Evolutionary conservation across 139 green algal genomes (phyloP).

Genomic region (Dunaliella sp.): DNA sequence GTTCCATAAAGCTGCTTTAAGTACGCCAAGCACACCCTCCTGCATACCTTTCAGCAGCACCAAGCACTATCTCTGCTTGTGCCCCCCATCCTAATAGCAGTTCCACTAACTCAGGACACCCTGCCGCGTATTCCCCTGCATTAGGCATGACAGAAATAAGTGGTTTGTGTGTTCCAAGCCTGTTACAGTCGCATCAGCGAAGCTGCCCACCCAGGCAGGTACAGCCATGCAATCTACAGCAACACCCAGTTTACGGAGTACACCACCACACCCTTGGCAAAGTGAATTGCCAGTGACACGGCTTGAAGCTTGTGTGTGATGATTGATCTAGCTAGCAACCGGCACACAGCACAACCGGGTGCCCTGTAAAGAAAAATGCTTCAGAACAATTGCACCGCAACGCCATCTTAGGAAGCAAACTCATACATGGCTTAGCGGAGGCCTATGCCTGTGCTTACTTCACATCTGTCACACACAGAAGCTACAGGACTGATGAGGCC

Average conservation of each 20-base stretch:
- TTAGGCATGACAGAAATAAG: not conserved
- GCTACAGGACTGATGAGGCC: no score
- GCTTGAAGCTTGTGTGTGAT: not conserved
- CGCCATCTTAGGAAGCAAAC: not conserved
- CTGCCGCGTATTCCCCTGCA: constrained; percentile 64
- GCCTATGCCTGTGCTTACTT: no score
- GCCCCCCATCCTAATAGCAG: constrained; percentile 58
- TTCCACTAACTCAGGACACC: constrained; percentile 49
- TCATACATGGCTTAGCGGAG: not conserved
- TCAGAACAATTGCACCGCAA: no score
- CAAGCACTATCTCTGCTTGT: constrained; percentile 54
- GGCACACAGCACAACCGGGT: no score
- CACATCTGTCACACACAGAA: no score
- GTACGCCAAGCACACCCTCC: no score
- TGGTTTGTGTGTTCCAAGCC: not conserved
- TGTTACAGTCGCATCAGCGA: not conserved
- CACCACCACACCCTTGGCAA: not conserved
- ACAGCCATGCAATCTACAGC: not conserved
- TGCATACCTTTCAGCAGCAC: constrained; percentile 26
- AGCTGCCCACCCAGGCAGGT: not conserved
- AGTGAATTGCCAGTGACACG: not conserved
- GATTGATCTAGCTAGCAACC: no score
- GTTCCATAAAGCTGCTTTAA: no score
- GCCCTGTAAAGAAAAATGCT: no score
- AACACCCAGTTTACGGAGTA: not conserved